phyloP scores from a whole-genome alignment of 2,329 filamentous ascomycete genomes.

The Nannizziopsis barbatae region DNA sequence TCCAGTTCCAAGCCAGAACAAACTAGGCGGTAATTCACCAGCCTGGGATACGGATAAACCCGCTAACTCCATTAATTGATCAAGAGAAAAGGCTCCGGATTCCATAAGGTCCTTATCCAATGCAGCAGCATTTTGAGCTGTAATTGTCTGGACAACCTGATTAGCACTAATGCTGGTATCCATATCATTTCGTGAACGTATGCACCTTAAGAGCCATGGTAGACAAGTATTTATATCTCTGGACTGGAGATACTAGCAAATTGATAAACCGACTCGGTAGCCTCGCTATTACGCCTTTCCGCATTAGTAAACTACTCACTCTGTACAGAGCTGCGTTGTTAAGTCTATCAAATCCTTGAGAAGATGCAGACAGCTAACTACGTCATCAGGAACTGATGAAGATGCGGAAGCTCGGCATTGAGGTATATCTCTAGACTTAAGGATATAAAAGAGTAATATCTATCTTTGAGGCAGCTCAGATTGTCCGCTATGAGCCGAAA shows the following conservation, averaged over 20 bases:
- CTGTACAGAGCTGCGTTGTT: too few relatives aligned
- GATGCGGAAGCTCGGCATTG: too few relatives aligned
- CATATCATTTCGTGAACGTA: neutral
- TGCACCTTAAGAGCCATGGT: conserved; percentile 15
- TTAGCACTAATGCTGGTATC: neutral
- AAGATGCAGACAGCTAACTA: too few relatives aligned
- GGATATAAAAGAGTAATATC: too few relatives aligned
- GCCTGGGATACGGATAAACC: conserved; percentile 88
- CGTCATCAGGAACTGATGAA: too few relatives aligned
- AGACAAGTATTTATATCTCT: conserved; percentile 12
- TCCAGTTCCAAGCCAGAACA: neutral
- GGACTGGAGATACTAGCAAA: neutral
- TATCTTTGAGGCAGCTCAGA: too few relatives aligned
- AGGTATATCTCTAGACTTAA: too few relatives aligned
- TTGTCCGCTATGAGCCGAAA: too few relatives aligned
- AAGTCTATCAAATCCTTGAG: too few relatives aligned
- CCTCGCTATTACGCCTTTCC: neutral
- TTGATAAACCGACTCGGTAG: neutral
- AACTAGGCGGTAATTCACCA: conserved; percentile 38
- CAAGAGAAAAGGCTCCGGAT: conserved; percentile 74
- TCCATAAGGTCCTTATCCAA: conserved; percentile 92
- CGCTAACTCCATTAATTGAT: conserved; percentile 94
- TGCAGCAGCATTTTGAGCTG: conserved; percentile 73
- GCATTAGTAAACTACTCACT: too few relatives aligned
- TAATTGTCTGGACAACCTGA: conserved; percentile 56